Percentiles rank a stretch among this genome's conserved stretches.
phyloP scores from a whole-genome alignment of 208 protist species.

The Entamoeba invadens region DNA sequence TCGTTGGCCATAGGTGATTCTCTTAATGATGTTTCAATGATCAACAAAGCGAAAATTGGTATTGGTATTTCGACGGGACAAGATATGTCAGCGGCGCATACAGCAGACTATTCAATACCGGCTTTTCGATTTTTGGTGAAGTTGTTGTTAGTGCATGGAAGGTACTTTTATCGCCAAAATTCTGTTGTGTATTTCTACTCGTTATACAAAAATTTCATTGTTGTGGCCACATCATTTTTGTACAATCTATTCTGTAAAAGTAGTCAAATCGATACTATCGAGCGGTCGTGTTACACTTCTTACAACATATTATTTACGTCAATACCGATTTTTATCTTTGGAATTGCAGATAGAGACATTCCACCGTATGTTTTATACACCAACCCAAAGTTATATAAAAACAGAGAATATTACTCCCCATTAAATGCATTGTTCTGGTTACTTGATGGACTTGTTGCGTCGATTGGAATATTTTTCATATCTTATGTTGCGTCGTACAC shows the following conservation, averaged over 20 bases:
- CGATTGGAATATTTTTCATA: not conserved
- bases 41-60: conserved; percentile 18
- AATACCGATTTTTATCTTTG: not conserved
- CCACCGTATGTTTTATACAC: not conserved
- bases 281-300: not conserved
- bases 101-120: conserved; percentile 11
- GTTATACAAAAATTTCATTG: not conserved
- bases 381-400: not conserved
- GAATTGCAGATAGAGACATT: not conserved
- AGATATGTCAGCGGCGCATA: not conserved
- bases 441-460: not conserved
- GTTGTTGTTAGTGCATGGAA: conserved; percentile 19
- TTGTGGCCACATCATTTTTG: not conserved
- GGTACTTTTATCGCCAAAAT: conserved; percentile 52
- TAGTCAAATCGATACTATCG: not conserved
- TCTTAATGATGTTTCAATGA: conserved; percentile 18
- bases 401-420: not conserved
- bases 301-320: not conserved
- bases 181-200: not conserved
- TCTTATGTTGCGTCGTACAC: not conserved
- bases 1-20: conserved; percentile 20
- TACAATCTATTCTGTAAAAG: not conserved
- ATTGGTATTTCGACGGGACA: conserved; percentile 18
- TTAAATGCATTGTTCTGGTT: not conserved
- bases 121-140: conserved; percentile 6